A percentile compares a stretch with the other conserved stretches of the same genome.
Evolutionary conservation across 1,139 yeast genomes (phyloP).

Genomic region (Magnusiomyces tetraspermus): DNA sequence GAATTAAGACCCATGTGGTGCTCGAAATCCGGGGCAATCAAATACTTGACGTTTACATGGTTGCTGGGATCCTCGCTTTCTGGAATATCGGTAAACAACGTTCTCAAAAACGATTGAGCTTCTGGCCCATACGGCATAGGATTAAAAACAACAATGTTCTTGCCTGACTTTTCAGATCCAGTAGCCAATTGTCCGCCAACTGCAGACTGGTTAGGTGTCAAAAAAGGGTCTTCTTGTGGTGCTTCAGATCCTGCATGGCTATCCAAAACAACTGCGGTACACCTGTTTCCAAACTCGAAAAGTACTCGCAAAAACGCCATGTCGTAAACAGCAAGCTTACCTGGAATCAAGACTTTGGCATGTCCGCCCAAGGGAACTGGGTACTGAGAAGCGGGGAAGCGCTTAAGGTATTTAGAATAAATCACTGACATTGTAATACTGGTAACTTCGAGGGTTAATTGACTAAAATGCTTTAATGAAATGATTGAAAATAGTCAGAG

Average conservation of each 20-base stretch:
- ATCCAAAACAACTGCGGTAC: slow-evolving; percentile 37
- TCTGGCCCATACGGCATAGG: slow-evolving; percentile 50
- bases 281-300: slow-evolving; percentile 51
- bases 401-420: background rate
- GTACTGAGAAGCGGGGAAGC: slow-evolving; percentile 11
- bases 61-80: slow-evolving; percentile 29
- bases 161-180: background rate
- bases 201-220: slow-evolving; percentile 14
- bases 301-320: slow-evolving; percentile 19
- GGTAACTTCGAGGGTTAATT: no score
- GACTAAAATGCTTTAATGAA: no score
- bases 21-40: slow-evolving; percentile 29
- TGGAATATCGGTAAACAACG: slow-evolving; percentile 33
- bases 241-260: background rate
- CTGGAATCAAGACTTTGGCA: slow-evolving; percentile 39
- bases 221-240: background rate
- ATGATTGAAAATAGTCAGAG: no score
- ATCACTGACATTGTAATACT: no score
- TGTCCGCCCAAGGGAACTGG: slow-evolving; percentile 35
- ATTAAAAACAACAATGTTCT: slow-evolving; percentile 42
- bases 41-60: slow-evolving; percentile 23
- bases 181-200: background rate
- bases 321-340: slow-evolving; percentile 42
- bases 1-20: slow-evolving; percentile 35
- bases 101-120: slow-evolving; percentile 35